A percentile compares a stretch with the other conserved stretches of the same genome.
phyloP scores from a whole-genome alignment of 2,329 filamentous ascomycete species.

The Tolypocladium ovalisporum region DNA sequence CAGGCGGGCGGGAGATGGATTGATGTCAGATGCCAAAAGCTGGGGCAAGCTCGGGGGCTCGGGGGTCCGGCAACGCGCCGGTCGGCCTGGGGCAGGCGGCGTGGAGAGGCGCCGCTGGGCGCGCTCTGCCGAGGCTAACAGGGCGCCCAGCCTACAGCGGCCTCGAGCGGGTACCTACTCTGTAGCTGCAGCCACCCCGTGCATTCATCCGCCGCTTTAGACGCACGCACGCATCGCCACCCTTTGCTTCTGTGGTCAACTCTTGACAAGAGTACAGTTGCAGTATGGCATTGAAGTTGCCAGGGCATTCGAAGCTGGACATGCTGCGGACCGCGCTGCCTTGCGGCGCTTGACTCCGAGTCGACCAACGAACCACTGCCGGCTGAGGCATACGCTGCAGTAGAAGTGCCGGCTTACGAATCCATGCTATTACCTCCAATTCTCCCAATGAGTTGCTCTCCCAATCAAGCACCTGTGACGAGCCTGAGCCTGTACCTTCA shows the following conservation, averaged over 20 bases:
- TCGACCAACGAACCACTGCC: background rate
- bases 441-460: background rate
- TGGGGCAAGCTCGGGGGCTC: background rate
- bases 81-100: background rate
- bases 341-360: background rate
- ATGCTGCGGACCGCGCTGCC: background rate
- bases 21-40: background rate
- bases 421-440: background rate
- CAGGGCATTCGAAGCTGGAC: background rate
- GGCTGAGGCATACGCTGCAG: background rate
- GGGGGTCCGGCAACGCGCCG: constrained; percentile 1
- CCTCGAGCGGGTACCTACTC: background rate
- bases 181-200: too few relatives aligned
- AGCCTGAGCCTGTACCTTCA: background rate
- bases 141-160: too few relatives aligned
- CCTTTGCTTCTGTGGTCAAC: background rate
- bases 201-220: too few relatives aligned
- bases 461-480: background rate
- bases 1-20: background rate
- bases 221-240: background rate
- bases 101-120: background rate
- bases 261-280: background rate
- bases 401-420: background rate
- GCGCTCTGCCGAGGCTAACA: constrained; percentile 6
- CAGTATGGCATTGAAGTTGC: too few relatives aligned